Evolutionary conservation across 257 asterid species (phyloP), one percentile per base, ranked within the genome.

Genomic region (Knoxia roxburghii): DNA sequence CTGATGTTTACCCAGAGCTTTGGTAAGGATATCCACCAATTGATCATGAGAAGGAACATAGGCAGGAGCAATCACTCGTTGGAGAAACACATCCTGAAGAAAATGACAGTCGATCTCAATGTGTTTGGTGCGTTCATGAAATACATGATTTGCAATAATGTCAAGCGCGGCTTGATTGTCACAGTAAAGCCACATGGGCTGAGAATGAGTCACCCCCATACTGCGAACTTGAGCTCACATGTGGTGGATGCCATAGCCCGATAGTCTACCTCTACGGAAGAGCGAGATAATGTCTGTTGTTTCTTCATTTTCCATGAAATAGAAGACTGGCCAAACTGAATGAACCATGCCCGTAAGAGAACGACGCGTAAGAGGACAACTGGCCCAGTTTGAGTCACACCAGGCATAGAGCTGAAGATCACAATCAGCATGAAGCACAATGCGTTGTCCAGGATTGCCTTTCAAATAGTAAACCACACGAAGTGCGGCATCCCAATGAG

Each of bases 51-150:
- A n/a, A n/a, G n/a, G n/a, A n/a, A n/a, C n/a, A n/a, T n/a, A n/a
- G n/a, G n/a, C n/a, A n/a, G n/a, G n/a, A n/a, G n/a, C n/a, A n/a
- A n/a, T n/a, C n/a, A n/a, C n/a, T n/a, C n/a, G n/a, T n/a, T n/a
- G n/a, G n/a, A n/a, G n/a, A n/a, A n/a, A n/a, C n/a, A n/a, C n/a
- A n/a, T n/a, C n/a, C n/a, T n/a, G n/a, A n/a, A n/a, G n/a, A n/a
- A n/a, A n/a, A n/a, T n/a, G 63, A 17, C 63, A 57, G 37, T 57
- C 33, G 14, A 57, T 1, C 33, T 57, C 63, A 23, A 57, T 57
- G 33, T 57, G 63, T 57, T 57, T 57, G 20, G 37, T 57, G 32
- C 63, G 15, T 27, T 57, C 63, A 10, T 49, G 53, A n/a, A 49
- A 49, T 12, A 49, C 53, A 2, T 2, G 53, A 49, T 49, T 49